Evolutionary conservation across 306 rosid genomes (phyloP), one percentile per base, ranked within the genome.

Genomic region (Fragaria nilgerrensis): DNA sequence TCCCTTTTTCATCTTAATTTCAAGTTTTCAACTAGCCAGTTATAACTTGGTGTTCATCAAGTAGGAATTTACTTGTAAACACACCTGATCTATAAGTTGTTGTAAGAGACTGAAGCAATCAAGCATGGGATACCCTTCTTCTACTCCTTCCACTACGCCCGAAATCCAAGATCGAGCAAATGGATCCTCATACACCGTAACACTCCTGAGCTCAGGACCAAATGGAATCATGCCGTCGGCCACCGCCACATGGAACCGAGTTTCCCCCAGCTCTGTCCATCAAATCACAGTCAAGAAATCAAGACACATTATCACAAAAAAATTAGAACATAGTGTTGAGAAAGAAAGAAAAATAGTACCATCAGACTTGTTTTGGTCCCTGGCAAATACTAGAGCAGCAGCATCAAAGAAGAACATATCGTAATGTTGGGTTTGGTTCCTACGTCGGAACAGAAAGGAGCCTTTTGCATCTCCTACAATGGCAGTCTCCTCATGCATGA

Each of bases 401-500:
- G 86, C 91, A 44, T 83, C 86, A 49, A 70, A 59, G 15, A 25
- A 19, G 78, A 29, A 25, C 44, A 25, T 3, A 43, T 56, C 75
- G 27, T 77, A 53, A 19, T 68, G 77, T 76, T 22, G 78, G 20
- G 66, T 4, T 55, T 45, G 75, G 77, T 82, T 69, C 78, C 70
- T 70, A 39, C 85, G 80, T 80, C 22, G 70, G 80, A 47, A 87
- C 78, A 73, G 23, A 79, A 87, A 83, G 73, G 79, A 36, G 58
- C 89, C 84, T 72, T 85, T 77, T 76, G 88, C 89, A 76, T 87
- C 89, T 55, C 95, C 95, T 44, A 86, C 90, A 41, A 92, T 83
- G 77, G 87, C 77, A 0, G 95, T 88, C 77, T 88, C 91, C 70
- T 23, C 80, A 3, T 90, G 90, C 89, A 89, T 82, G 74, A 87